phyloP scores from a whole-genome alignment of 2,329 filamentous ascomycete genomes.

The Sclerotinia glacialis region DNA sequence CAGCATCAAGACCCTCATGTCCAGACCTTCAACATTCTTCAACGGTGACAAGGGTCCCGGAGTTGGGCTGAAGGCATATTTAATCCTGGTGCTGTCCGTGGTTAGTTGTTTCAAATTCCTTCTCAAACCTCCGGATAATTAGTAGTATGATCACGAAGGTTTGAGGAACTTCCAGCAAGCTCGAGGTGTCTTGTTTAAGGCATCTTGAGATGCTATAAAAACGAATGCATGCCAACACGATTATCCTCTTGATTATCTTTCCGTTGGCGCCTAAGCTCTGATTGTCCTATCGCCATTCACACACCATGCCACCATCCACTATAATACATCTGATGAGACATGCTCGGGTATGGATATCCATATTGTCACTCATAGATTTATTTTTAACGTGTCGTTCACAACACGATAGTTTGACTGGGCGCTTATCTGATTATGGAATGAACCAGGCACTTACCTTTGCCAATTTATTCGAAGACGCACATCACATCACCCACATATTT shows the following conservation, averaged over 20 bases:
- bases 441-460: not conserved
- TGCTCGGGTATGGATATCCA: not conserved
- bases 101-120: not conserved
- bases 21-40: too few relatives aligned
- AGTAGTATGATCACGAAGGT: not conserved
- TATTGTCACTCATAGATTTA: not conserved
- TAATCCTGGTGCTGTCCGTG: not conserved
- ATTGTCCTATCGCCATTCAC: not conserved
- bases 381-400: not conserved
- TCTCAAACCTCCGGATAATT: not conserved
- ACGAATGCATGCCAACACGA: not conserved
- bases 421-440: not conserved
- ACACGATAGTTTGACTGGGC: not conserved
- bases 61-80: not conserved
- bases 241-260: not conserved
- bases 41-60: not conserved
- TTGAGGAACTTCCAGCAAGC: not conserved
- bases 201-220: not conserved
- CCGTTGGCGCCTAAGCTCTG: not conserved
- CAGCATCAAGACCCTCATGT: too few relatives aligned
- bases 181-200: not conserved
- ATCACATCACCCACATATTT: not conserved
- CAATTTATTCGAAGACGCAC: not conserved
- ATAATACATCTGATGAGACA: slow-evolving; percentile 5
- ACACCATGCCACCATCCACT: not conserved